Conservation (phyloP, 305 asterid genomes). For the Fraxinus ornus region DNA sequence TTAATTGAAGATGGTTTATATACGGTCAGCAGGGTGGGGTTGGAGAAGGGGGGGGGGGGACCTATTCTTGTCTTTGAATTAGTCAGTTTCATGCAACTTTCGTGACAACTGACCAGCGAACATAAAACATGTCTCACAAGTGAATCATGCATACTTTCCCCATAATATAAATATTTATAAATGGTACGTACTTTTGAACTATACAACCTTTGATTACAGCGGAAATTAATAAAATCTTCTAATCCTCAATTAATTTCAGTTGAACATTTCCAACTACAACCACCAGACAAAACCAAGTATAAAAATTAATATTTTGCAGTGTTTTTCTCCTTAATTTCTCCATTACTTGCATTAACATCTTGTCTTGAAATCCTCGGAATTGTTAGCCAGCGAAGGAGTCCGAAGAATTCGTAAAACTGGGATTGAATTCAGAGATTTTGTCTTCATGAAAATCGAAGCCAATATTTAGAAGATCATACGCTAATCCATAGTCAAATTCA, state of each 20-base stretch:
- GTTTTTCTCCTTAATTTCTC: not conserved
- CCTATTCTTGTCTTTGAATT: conserved; percentile 19
- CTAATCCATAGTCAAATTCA: conserved; percentile 18
- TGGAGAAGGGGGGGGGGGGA: not conserved
- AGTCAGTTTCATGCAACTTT: conserved; percentile 31
- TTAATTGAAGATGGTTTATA: too few relatives aligned
- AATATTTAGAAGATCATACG: not conserved
- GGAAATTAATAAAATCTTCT: not conserved
- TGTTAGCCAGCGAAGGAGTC: not conserved
- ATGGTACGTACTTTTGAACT: not conserved
- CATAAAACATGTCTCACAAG: not conserved
- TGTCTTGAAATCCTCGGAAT: conserved; percentile 9
- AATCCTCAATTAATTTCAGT: not conserved
- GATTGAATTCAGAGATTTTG: not conserved
- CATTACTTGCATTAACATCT: not conserved
- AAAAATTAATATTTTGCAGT: not conserved
- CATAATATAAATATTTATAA: not conserved
- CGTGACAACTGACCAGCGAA: conserved; percentile 25
- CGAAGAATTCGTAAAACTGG: not conserved
- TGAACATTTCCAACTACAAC: not conserved
- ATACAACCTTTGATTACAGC: not conserved
- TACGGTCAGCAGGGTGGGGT: not conserved
- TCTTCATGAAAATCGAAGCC: conserved; percentile 19
- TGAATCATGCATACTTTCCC: not conserved
- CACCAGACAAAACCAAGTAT: not conserved